phyloP scores from a whole-genome alignment of 345 rosid genomes.

The Hibiscus syriacus region DNA sequence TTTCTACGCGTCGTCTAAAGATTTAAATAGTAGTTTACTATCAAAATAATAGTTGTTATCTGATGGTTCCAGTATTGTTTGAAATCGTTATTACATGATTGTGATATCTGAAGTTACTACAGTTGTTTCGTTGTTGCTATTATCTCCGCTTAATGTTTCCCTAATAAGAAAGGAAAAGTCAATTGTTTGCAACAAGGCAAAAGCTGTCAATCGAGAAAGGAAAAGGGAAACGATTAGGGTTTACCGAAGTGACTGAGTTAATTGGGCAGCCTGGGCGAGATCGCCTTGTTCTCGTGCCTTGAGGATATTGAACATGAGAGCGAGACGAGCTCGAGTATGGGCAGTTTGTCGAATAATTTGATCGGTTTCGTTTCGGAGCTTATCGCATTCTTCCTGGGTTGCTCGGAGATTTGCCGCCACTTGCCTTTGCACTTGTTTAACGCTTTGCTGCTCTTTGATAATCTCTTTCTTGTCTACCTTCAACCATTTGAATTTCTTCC shows the following conservation, averaged over 20 bases:
- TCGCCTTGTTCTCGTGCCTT: conserved; percentile 7
- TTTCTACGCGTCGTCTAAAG: too few relatives aligned
- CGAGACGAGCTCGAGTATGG: not conserved
- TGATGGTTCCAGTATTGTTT: too few relatives aligned
- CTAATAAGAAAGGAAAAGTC: not conserved
- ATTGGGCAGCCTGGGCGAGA: not conserved
- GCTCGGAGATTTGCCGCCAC: not conserved
- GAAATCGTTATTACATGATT: too few relatives aligned
- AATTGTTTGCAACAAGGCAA: not conserved
- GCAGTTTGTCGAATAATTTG: not conserved
- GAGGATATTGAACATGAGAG: not conserved
- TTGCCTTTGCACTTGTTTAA: not conserved
- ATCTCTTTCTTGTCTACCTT: not conserved
- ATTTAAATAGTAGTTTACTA: too few relatives aligned
- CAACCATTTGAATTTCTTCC: not conserved
- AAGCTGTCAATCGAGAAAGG: not conserved
- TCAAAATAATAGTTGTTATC: too few relatives aligned
- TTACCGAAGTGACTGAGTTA: not conserved
- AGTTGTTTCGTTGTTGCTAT: not conserved
- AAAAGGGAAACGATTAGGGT: not conserved
- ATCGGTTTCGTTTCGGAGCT: not conserved
- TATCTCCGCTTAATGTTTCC: not conserved
- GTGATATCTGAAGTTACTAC: too few relatives aligned
- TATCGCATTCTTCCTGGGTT: not conserved
- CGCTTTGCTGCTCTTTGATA: not conserved